These are phyloP conservation scores for Backusella luteola DNA, from an alignment of 192 early-diverging fungal genomes.

Conservation along the genomic window DNA sequence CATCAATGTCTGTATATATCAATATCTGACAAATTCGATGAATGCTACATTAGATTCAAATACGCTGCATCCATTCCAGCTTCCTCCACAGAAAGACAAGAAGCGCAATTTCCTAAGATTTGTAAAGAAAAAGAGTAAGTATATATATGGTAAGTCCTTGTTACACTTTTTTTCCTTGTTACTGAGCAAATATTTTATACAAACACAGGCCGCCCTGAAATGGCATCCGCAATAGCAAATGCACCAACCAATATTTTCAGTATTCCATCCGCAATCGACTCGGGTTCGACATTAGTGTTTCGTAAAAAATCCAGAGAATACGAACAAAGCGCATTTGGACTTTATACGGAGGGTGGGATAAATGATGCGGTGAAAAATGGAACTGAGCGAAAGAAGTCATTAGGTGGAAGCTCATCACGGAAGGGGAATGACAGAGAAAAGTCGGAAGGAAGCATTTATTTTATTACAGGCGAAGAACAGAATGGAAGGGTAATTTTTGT, in stretches of 20 bases:
- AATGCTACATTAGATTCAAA: background rate
- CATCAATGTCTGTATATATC: background rate
- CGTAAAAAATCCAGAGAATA: constrained; percentile 26
- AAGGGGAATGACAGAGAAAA: constrained; percentile 4
- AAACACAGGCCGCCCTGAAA: constrained; percentile 20
- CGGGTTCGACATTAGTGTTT: background rate
- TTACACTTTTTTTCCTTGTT: background rate
- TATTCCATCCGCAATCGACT: background rate
- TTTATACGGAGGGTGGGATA: background rate
- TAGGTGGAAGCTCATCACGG: background rate
- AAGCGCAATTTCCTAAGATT: constrained; percentile 28
- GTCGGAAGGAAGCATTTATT: constrained; percentile 11
- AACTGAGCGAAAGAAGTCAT: constrained; percentile 2
- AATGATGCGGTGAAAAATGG: background rate
- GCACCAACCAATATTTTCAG: background rate
- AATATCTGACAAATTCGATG: background rate
- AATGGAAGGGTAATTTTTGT: constrained; percentile 7
- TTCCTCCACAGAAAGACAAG: constrained; percentile 13
- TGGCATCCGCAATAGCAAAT: constrained; percentile 4
- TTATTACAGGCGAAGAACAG: background rate
- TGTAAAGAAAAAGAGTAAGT: constrained; percentile 31
- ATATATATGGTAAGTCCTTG: background rate
- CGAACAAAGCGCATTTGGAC: constrained; percentile 2
- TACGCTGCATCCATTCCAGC: constrained; percentile 9
- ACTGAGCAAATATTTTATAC: background rate